phyloP scores from a whole-genome alignment of 805 yeast genomes.

The Lachancea waltii region DNA sequence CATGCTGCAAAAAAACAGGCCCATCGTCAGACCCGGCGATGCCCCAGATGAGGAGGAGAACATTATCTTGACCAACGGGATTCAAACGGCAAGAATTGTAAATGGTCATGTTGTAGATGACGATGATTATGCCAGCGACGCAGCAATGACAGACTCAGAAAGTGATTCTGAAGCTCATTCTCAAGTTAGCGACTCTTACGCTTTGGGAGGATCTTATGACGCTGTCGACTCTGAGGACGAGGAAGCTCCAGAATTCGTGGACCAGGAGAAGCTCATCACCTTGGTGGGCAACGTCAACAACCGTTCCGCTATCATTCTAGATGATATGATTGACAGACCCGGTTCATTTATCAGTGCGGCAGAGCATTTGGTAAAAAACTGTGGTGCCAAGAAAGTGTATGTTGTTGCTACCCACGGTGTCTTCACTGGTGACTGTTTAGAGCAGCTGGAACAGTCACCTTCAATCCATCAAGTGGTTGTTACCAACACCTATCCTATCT shows the following conservation, averaged over 20 bases:
- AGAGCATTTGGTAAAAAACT: constrained; percentile 89
- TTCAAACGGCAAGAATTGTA: constrained; percentile 93
- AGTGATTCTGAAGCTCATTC: constrained; percentile 21
- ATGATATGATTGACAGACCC: constrained; percentile 96
- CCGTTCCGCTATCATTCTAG: constrained; percentile 87
- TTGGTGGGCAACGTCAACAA: constrained; percentile 92
- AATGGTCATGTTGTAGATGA: constrained; percentile 97
- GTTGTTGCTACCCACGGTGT: constrained; percentile 95
- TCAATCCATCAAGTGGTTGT: constrained; percentile 90
- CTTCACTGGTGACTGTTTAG: constrained; percentile 81
- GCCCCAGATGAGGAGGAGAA: constrained; percentile 54
- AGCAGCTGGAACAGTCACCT: constrained; percentile 65
- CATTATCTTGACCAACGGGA: constrained; percentile 65
- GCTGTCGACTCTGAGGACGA: constrained; percentile 79
- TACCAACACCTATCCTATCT: constrained; percentile 92
- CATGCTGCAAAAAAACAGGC: constrained; percentile 40
- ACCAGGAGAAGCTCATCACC: constrained; percentile 79
- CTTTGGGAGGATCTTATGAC: constrained; percentile 76
- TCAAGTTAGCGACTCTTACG: constrained; percentile 39
- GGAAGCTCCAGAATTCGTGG: constrained; percentile 64
- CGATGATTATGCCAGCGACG: constrained; percentile 37
- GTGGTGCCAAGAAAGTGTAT: constrained; percentile 91
- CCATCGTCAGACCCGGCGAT: constrained; percentile 37
- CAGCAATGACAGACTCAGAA: constrained; percentile 24
- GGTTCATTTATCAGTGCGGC: constrained; percentile 94